Percentiles rank a stretch among this genome's conserved stretches.
Evolutionary conservation across 176 grass and related monocot species (phyloP).

Genomic region (Hordeum marinum): DNA sequence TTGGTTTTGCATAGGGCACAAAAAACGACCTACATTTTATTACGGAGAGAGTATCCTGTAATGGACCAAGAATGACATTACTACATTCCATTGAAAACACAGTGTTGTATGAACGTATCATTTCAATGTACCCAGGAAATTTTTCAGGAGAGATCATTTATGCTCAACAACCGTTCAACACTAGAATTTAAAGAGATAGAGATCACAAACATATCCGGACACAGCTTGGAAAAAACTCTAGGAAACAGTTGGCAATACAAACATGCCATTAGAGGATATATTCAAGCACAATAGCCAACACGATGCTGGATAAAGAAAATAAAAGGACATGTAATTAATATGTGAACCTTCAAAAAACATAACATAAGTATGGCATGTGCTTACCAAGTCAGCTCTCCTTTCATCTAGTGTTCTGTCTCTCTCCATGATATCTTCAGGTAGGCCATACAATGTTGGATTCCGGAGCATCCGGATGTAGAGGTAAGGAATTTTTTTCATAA

Average conservation of each 20-base stretch:
- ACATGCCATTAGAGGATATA: background rate
- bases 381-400: slow-evolving; percentile 94
- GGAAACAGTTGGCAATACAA: background rate
- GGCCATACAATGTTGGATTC: slow-evolving; percentile 86
- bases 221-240: background rate
- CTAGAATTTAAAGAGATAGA: background rate
- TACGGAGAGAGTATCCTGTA: background rate
- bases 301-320: background rate
- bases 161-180: background rate
- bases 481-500: no score
- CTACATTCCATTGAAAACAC: background rate
- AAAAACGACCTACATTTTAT: no score
- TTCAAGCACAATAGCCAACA: background rate
- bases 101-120: background rate
- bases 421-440: slow-evolving; percentile 65
- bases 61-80: background rate
- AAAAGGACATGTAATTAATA: background rate
- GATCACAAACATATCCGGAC: background rate
- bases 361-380: slow-evolving; percentile 16
- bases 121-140: background rate
- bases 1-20: no score
- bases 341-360: background rate
- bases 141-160: background rate
- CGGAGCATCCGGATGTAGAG: slow-evolving; percentile 85
- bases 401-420: slow-evolving; percentile 79